Evolutionary conservation across 2,329 filamentous ascomycete species (phyloP), one percentile per base, ranked within the genome.

Genomic region (Didymella exigua): DNA sequence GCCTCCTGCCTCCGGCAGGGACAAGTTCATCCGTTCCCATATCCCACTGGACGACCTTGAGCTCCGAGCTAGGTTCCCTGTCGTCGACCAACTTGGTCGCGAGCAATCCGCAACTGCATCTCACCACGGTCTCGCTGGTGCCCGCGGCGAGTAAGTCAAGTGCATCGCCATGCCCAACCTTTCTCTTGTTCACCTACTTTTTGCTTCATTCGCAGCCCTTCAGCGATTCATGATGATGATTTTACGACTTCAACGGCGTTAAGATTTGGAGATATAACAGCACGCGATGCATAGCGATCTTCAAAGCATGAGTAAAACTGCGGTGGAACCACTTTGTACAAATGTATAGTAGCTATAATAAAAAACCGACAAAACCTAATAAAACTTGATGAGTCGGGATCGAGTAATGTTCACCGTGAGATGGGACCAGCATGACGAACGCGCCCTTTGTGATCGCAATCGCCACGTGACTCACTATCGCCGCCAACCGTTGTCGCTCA

Each of bases 1-100:
- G 77, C 91, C 91, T 0, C 77, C 82, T 3, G 86, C 90, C 62
- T 85, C 90, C 67, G 89, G 87, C 23, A 79, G 82, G 42, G 80
- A 85, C 62, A 89, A 88, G 81, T 87, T 78, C 76, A 96, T 97
- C 67, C 89, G 93, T 52, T 91, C 88, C 29, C 88, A 90, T 70
- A 88, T 92, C 65, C 87, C 89, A 16, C 84, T 95, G 1, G 90
- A 95, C 69, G 89, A 92, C 52, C 81, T 95, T 6, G 90, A 95
- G 79, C 84, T 89, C 51, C 84, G 84, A 58, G 90, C 90, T 34
- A 83, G 90, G 37, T 95, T 81, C 76, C 90, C 90, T 1, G 73
- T 78, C 3, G 79, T 82, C 16, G 79, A 82, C 44, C 69, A 73
- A n/a, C 59, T 75, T 23, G 79, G 79, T 38, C 72, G 71, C 21